phyloP scores from a whole-genome alignment of 805 yeast species.

The Saccharomycopsis sp. region DNA sequence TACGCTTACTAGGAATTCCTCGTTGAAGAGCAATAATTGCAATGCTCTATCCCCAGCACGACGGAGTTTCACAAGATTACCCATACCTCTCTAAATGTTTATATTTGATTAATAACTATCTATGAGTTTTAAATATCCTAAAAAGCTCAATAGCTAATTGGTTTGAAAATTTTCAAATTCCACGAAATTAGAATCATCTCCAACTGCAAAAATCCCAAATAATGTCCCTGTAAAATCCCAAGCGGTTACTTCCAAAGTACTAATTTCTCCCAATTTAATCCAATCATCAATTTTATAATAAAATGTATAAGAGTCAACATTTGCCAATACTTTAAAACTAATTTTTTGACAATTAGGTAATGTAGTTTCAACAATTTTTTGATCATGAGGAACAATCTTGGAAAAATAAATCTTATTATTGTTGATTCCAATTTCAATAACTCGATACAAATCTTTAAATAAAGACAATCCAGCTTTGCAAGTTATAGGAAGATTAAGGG shows the following conservation, averaged over 20 bases:
- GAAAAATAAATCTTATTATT: background rate
- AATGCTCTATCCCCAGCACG: too few species aligned
- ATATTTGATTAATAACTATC: too few species aligned
- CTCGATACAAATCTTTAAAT: conserved; percentile 9
- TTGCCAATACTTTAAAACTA: conserved; percentile 4
- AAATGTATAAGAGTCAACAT: conserved; percentile 1
- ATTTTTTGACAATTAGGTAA: background rate
- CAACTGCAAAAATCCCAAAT: conserved; percentile 6
- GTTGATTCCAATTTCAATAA: conserved; percentile 8
- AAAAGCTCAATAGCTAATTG: too few species aligned
- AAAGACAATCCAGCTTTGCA: conserved; percentile 7
- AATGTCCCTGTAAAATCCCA: conserved; percentile 17
- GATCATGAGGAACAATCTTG: too few species aligned
- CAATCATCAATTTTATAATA: conserved; percentile 2
- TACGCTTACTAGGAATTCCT: too few species aligned
- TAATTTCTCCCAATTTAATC: conserved; percentile 3
- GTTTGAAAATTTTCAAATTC: background rate
- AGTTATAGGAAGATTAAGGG: background rate
- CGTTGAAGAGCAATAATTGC: too few species aligned
- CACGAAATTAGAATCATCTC: background rate
- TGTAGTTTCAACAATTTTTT: too few species aligned
- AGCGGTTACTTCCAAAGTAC: conserved; percentile 9
- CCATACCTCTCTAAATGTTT: too few species aligned
- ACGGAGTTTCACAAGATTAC: too few species aligned
- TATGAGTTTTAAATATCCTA: too few species aligned